Base-by-base conservation (phyloP, 805 yeast genomes). In the Wickerhamomyces bovis region DNA sequence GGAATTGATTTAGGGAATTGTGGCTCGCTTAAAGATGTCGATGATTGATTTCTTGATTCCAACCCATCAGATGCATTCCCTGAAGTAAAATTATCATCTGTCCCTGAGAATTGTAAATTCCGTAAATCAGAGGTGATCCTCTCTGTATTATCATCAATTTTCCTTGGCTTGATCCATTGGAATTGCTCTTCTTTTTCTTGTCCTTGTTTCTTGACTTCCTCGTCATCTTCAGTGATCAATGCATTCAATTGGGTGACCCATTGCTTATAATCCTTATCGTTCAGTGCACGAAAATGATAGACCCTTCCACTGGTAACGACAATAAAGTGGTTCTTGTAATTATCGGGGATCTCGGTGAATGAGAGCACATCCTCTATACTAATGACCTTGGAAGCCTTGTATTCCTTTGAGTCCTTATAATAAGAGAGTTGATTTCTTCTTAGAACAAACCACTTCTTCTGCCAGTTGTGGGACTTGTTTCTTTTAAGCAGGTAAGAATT, bases 401-500 rank as follows among this genome's bases (percentile, higher is more conserved):
- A 63, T 50, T 71, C 76, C 23, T 54, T 50, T 7, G 65, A 50
- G 47, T 69, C 70, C 43, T 68, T 68, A 53, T 71, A 71, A 55
- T 66, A 69, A 10, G 69, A 56, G 18, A 71, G 54, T 49, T 69
- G 75, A 39, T 66, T 57, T n/a, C 55, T 53, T 28, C 75, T 52
- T 6, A 71, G 56, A 5, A 67, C 71, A 38, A 65, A 67, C 75
- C 76, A 71, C 28, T 57, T 53, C 45, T 57, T 61, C 50, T 68
- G 68, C 71, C 73, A 71, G 26, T 56, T 66, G 18, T 71, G 67
- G 19, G 59, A 59, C 44, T 54, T 58, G 25, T 63, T 56, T 35
- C 69, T 57, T 46, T 68, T 69, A 48, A 42, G 45, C n/a, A 69
- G 57, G 45, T 64, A 65, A 6, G 65, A 53, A 6, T 64, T 54